Conservation (phyloP, 345 rosid genomes). For the Iberis pinnata region DNA sequence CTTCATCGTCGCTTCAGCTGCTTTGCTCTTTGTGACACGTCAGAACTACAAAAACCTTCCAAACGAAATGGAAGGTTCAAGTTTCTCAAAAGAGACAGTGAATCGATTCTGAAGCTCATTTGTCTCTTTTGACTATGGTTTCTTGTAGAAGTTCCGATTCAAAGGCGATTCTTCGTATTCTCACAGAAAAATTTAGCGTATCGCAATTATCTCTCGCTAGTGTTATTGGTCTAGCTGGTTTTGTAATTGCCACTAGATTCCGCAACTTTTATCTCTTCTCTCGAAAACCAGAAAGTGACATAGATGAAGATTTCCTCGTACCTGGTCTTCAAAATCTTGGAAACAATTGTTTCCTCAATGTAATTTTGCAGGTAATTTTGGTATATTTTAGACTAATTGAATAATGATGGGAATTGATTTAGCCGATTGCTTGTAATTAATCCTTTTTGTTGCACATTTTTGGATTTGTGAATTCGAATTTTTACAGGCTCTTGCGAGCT, state of each 20-base stretch:
- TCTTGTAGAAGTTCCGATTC: slow-evolving; percentile 6
- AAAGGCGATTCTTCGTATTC: slow-evolving; percentile 15
- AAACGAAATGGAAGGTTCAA: not conserved
- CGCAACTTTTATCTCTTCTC: slow-evolving; percentile 29
- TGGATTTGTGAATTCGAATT: no score
- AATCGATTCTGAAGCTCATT: not conserved
- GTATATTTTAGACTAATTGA: no score
- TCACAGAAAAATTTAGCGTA: slow-evolving; percentile 6
- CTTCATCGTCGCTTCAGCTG: no score
- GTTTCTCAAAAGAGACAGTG: not conserved
- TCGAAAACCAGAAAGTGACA: slow-evolving; percentile 8
- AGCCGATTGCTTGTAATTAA: no score
- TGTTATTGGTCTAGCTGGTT: slow-evolving; percentile 47
- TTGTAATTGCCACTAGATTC: slow-evolving; percentile 39
- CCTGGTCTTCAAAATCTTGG: slow-evolving; percentile 84
- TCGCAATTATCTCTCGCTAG: slow-evolving; percentile 43
- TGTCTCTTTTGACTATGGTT: not conserved
- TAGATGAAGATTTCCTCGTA: slow-evolving; percentile 34
- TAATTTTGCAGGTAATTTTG: slow-evolving; percentile 64
- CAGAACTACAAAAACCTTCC: no score
- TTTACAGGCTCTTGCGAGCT: slow-evolving; percentile 78
- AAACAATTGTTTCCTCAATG: slow-evolving; percentile 80
- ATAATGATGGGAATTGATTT: no score
- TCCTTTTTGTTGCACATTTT: no score
- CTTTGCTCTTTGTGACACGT: no score